Percentiles rank a stretch among this genome's conserved stretches.
Conservation (phyloP, 139 green algal genomes). For the Chlorella sp. region DNA sequence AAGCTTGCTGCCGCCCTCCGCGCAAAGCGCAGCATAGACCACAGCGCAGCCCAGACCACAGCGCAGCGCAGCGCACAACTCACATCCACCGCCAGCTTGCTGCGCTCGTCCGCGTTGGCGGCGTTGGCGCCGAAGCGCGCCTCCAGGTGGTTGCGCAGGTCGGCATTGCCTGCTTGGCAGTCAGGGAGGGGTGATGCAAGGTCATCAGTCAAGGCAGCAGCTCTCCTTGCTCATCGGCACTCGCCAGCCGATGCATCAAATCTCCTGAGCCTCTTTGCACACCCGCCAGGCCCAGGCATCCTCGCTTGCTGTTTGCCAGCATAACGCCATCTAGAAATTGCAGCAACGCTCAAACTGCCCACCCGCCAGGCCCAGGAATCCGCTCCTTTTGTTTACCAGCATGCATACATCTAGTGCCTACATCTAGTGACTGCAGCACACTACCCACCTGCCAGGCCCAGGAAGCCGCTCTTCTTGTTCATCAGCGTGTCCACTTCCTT, state of each 20-base stretch:
- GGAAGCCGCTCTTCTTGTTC: slow-evolving; percentile 84
- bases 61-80: background rate
- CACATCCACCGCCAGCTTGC: slow-evolving; percentile 77
- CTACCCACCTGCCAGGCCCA: slow-evolving; percentile 41
- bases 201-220: too few relatives aligned
- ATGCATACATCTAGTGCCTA: too few relatives aligned
- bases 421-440: too few relatives aligned
- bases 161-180: slow-evolving; percentile 56
- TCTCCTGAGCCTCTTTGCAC: too few relatives aligned
- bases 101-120: slow-evolving; percentile 56
- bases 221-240: too few relatives aligned
- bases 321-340: too few relatives aligned
- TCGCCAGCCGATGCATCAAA: too few relatives aligned
- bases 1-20: background rate
- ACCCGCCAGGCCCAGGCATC: too few relatives aligned
- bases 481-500: slow-evolving; percentile 59
- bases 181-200: background rate
- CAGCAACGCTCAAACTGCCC: too few relatives aligned
- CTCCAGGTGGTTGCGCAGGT: slow-evolving; percentile 73
- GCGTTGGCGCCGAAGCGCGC: slow-evolving; percentile 24
- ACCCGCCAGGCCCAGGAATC: slow-evolving; percentile 49
- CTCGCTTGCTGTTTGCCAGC: too few relatives aligned
- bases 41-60: too few relatives aligned
- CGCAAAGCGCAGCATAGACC: too few relatives aligned
- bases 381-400: slow-evolving; percentile 85